Evolutionary conservation across 192 early-diverging fungal genomes (phyloP).

Genomic region (Piromyces sp.): DNA sequence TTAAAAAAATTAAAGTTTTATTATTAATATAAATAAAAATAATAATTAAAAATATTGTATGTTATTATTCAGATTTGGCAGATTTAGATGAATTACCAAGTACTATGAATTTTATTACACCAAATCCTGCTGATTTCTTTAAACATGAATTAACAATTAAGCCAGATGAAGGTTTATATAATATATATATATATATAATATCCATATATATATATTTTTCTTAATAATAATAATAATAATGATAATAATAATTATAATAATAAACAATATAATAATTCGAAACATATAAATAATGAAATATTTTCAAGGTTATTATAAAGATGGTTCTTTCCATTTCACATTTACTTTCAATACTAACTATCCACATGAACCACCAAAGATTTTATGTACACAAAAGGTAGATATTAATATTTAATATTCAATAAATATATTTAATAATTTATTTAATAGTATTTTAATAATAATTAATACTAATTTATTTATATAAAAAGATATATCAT

Average conservation of each 20-base stretch:
- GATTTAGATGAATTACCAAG: constrained; percentile 57
- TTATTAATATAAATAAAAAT: too few relatives aligned
- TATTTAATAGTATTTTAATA: not conserved
- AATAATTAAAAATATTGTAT: too few relatives aligned
- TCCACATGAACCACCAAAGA: constrained; percentile 88
- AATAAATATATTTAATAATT: not conserved
- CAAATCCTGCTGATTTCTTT: constrained; percentile 59
- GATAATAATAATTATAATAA: too few relatives aligned
- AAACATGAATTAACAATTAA: constrained; percentile 65
- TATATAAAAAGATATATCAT: constrained; percentile 78
- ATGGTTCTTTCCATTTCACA: constrained; percentile 63
- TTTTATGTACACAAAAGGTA: constrained; percentile 75
- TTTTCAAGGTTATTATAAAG: constrained; percentile 57
- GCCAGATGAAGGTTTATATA: constrained; percentile 77
- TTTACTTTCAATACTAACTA: constrained; percentile 74
- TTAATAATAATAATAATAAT: too few relatives aligned
- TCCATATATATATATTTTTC: too few relatives aligned
- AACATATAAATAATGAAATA: too few relatives aligned
- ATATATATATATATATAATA: too few relatives aligned
- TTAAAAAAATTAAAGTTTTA: not conserved
- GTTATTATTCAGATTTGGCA: constrained; percentile 41
- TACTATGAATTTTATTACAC: constrained; percentile 58
- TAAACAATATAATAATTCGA: too few relatives aligned
- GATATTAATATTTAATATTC: too few relatives aligned
- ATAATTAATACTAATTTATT: too few relatives aligned